phyloP scores from a whole-genome alignment of 345 rosid species.

The Salix udensis region DNA sequence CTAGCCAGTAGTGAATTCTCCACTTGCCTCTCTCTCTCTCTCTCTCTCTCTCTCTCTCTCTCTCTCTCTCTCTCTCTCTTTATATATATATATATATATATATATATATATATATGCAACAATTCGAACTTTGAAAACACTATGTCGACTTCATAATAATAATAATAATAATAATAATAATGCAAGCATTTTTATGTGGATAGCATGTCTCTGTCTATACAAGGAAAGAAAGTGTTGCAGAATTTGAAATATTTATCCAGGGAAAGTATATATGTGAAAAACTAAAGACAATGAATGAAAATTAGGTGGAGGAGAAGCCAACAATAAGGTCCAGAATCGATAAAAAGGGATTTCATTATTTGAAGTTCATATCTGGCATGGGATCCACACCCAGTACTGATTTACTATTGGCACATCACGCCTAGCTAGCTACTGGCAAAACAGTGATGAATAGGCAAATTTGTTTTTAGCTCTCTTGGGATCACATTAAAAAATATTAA shows the following conservation, averaged over 20 bases:
- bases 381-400: conserved; percentile 13
- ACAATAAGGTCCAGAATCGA: background rate
- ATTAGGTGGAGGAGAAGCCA: background rate
- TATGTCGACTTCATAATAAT: background rate
- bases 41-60: background rate
- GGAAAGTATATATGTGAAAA: background rate
- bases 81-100: too few relatives aligned
- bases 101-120: background rate
- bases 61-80: too few relatives aligned
- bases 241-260: background rate
- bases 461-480: background rate
- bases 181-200: background rate
- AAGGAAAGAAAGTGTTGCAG: background rate
- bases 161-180: background rate
- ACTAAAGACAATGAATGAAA: background rate
- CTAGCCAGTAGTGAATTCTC: background rate
- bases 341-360: background rate
- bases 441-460: background rate
- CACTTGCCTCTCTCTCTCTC: background rate
- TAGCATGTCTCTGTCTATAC: background rate
- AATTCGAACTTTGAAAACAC: background rate
- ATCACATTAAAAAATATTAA: background rate
- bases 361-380: conserved; percentile 9
- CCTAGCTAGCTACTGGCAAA: background rate
- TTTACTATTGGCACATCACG: background rate